Evolutionary conservation across 352 stramenopile genomes (phyloP).

Genomic region (Phytophthora capsici): DNA sequence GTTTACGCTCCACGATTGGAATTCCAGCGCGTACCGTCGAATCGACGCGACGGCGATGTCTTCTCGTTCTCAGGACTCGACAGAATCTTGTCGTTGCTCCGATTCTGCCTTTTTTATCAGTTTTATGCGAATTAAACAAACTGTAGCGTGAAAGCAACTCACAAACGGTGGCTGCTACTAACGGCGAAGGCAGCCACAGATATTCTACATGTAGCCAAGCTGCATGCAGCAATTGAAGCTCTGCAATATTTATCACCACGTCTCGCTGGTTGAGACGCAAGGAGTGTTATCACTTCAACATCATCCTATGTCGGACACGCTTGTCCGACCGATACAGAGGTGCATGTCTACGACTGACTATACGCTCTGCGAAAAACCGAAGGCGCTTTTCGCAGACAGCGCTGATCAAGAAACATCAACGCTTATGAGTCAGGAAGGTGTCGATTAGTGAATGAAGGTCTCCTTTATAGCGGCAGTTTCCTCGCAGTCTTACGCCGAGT

Average conservation of each 20-base stretch:
- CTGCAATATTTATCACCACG: neutral
- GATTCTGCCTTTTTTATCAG: neutral
- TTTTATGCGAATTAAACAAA: conserved; percentile 2
- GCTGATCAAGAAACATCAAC: neutral
- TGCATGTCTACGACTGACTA: neutral
- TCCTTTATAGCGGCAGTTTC: neutral
- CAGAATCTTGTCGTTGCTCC: neutral
- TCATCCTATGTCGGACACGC: neutral
- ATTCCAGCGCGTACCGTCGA: neutral
- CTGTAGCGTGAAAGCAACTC: too few species aligned
- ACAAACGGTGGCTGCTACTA: neutral
- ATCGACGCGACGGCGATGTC: neutral
- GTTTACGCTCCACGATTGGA: conserved; percentile 10
- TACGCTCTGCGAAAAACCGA: conserved; percentile 18
- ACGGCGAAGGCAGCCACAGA: neutral
- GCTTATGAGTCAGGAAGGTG: neutral
- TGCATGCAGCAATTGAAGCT: too few species aligned
- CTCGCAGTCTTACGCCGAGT: conserved; percentile 27
- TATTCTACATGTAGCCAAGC: neutral
- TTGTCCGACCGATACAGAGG: conserved; percentile 5
- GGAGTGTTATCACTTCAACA: neutral
- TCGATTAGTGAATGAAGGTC: conserved; percentile 20
- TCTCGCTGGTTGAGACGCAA: conserved; percentile 1
- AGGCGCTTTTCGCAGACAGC: conserved; percentile 22
- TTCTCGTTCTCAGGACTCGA: neutral